Evolutionary conservation across 306 rosid genomes (phyloP).

Genomic region (Cicer cuneatum): DNA sequence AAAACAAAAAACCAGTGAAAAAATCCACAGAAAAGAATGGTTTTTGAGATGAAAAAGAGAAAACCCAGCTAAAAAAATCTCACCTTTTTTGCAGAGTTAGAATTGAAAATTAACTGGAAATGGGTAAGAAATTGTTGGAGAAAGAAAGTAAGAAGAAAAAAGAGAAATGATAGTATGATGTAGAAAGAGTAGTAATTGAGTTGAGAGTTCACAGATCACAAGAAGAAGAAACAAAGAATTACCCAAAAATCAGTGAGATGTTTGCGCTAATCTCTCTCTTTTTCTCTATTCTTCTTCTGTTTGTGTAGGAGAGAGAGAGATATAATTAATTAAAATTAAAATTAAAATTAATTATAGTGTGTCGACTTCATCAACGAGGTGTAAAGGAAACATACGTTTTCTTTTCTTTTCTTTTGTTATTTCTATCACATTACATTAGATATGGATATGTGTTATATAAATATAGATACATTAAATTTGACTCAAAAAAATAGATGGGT

Average conservation of each 20-base stretch:
- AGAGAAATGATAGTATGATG: neutral
- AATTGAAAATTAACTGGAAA: slow-evolving; percentile 27
- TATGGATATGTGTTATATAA: too few species aligned
- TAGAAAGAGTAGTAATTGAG: slow-evolving; percentile 5
- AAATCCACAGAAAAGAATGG: slow-evolving; percentile 32
- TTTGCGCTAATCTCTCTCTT: slow-evolving; percentile 28
- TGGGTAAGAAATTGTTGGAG: slow-evolving; percentile 14
- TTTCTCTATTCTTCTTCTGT: slow-evolving; percentile 1
- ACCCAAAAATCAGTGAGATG: slow-evolving; percentile 42
- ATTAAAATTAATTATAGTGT: neutral
- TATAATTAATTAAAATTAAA: neutral
- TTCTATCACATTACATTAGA: neutral
- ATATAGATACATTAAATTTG: neutral
- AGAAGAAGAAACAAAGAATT: slow-evolving; percentile 34
- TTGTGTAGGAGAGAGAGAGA: slow-evolving; percentile 7
- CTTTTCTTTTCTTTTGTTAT: neutral
- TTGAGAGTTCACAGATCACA: slow-evolving; percentile 53
- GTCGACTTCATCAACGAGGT: slow-evolving; percentile 45
- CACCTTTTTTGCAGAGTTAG: slow-evolving; percentile 34
- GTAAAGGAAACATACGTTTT: slow-evolving; percentile 33
- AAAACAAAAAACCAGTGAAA: neutral
- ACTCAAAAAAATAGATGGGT: too few species aligned
- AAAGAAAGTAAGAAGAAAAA: slow-evolving; percentile 1
- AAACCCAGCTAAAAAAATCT: slow-evolving; percentile 42
- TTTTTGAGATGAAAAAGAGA: slow-evolving; percentile 21